A percentile compares a stretch with the other conserved stretches of the same genome.
These are phyloP conservation scores for Mallotus japonicus DNA, from an alignment of 441 rosid species.

Conservation along the genomic window DNA sequence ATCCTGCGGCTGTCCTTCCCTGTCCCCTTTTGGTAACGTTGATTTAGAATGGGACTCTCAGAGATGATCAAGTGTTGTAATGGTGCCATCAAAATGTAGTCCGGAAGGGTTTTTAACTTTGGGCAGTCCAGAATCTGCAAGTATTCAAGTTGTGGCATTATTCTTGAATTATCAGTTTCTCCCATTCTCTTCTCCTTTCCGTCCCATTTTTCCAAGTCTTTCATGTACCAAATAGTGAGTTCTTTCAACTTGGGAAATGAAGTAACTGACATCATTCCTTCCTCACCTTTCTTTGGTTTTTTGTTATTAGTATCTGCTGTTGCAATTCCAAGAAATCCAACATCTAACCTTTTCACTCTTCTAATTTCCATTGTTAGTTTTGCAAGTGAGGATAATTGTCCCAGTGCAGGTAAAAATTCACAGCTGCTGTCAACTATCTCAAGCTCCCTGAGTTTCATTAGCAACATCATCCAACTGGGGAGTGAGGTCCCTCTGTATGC, in stretches of 20 bases:
- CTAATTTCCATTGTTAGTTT: not conserved
- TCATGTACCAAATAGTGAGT: not conserved
- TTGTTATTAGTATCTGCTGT: not conserved
- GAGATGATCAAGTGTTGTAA: not conserved
- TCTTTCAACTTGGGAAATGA: not conserved
- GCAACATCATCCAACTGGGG: not conserved
- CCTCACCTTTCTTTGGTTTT: not conserved
- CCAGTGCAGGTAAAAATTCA: not conserved
- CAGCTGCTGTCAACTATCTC: not conserved
- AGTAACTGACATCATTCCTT: not conserved
- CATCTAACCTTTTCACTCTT: not conserved
- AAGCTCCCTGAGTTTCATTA: not conserved
- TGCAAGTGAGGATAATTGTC: not conserved
- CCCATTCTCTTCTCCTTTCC: not conserved
- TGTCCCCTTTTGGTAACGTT: not conserved
- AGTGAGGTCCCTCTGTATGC: not conserved
- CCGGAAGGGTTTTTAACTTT: not conserved
- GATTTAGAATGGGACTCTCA: not conserved
- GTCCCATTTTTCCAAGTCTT: not conserved
- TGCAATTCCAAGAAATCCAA: not conserved
- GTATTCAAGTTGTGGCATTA: not conserved
- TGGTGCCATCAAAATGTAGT: not conserved
- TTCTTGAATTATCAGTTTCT: not conserved
- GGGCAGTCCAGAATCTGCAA: not conserved
- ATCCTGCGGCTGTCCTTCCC: conserved; percentile 1